A percentile compares a stretch with the other conserved stretches of the same genome.
phyloP scores from a whole-genome alignment of 441 rosid species.

The Populus trichocarpa region DNA sequence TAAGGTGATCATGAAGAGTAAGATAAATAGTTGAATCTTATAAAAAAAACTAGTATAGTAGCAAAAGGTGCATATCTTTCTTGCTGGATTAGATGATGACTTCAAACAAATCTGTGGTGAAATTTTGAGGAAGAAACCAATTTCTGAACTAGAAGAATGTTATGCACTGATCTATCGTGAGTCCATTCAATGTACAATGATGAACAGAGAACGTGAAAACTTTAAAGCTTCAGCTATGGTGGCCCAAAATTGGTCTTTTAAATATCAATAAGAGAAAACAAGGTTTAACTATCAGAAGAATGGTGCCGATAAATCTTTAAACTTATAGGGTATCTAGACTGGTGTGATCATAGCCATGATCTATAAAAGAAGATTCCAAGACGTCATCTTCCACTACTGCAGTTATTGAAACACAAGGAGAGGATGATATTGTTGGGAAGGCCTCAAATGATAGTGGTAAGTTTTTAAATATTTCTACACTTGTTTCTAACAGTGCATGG shows the following conservation, averaged over 20 bases:
- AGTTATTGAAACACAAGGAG: not conserved
- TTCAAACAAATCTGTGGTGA: not conserved
- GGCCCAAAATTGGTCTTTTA: no score
- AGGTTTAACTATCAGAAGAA: not conserved
- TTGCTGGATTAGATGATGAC: not conserved
- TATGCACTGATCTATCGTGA: fast-evolving
- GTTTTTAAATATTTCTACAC: conserved; percentile 1
- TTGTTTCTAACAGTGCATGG: conserved; percentile 1
- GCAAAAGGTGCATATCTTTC: not conserved
- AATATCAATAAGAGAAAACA: no score
- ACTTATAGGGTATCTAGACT: not conserved
- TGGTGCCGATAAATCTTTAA: not conserved
- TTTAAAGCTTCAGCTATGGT: no score
- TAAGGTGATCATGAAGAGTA: conserved; percentile 1
- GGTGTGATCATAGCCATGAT: not conserved
- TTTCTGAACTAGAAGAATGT: no score
- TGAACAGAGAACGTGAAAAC: no score
- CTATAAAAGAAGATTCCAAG: not conserved
- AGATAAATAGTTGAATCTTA: not conserved
- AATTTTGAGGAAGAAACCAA: no score
- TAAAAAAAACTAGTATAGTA: not conserved
- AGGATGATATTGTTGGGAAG: fast-evolving
- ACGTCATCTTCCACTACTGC: no score
- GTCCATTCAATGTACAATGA: no score
- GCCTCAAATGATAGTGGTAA: not conserved